phyloP scores from a whole-genome alignment of 1,139 yeast species.

The Pneumocystis wakefieldiae region DNA sequence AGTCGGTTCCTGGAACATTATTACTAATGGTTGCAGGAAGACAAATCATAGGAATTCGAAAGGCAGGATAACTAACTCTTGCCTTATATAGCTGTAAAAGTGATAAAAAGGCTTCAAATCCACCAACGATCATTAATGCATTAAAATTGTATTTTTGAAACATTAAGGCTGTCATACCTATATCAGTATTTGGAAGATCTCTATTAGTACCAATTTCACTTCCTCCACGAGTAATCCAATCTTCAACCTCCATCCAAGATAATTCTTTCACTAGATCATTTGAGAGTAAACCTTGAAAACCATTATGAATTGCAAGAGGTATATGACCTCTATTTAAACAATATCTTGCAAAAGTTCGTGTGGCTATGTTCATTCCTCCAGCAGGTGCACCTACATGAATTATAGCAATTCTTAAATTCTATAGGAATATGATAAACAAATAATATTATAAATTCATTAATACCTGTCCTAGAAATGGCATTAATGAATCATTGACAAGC shows the following conservation, averaged over 20 bases:
- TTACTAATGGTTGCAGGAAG: slow-evolving; percentile 95
- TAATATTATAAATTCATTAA: neutral
- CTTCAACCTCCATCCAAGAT: slow-evolving; percentile 74
- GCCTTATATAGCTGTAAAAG: slow-evolving; percentile 65
- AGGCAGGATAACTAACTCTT: slow-evolving; percentile 63
- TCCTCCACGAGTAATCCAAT: slow-evolving; percentile 86
- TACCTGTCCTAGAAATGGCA: neutral
- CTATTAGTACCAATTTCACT: slow-evolving; percentile 93
- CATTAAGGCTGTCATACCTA: slow-evolving; percentile 79
- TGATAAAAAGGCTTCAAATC: slow-evolving; percentile 83
- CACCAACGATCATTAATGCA: slow-evolving; percentile 83
- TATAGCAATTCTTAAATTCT: slow-evolving; percentile 50
- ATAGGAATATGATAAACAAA: neutral
- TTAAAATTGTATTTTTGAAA: slow-evolving; percentile 73
- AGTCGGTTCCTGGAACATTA: slow-evolving; percentile 94
- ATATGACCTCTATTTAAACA: slow-evolving; percentile 83
- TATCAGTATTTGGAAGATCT: slow-evolving; percentile 61
- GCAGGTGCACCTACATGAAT: slow-evolving; percentile 95
- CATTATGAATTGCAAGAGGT: slow-evolving; percentile 76
- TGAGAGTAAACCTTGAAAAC: slow-evolving; percentile 77
- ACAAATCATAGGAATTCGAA: slow-evolving; percentile 84
- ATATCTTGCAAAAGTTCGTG: slow-evolving; percentile 79
- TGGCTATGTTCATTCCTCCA: slow-evolving; percentile 87
- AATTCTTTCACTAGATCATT: slow-evolving; percentile 64
- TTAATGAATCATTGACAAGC: slow-evolving; percentile 4